Percentiles rank a stretch among this genome's conserved stretches.
Evolutionary conservation across 2,329 filamentous ascomycete species (phyloP).

Genomic region (Mollisiaceae sp.): DNA sequence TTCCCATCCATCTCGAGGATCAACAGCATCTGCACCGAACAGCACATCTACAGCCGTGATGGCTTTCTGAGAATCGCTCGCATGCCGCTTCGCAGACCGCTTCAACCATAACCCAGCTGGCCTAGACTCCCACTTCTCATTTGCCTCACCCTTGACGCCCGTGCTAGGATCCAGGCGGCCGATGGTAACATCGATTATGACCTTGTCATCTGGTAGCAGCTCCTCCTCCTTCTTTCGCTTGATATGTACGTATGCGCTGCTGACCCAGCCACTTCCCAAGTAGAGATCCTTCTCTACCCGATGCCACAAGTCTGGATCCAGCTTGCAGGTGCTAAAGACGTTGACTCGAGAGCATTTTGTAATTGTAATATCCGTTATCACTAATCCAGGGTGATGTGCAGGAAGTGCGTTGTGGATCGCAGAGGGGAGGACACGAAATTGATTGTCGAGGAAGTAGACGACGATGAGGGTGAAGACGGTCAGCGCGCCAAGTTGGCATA

Average conservation of each 20-base stretch:
- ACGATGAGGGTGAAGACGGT: constrained; percentile 58
- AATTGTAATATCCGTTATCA: constrained; percentile 73
- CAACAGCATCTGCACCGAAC: constrained; percentile 78
- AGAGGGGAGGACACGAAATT: constrained; percentile 70
- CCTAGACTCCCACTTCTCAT: constrained; percentile 69
- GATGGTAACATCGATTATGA: constrained; percentile 69
- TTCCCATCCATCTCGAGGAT: constrained; percentile 85
- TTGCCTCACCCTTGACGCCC: constrained; percentile 55
- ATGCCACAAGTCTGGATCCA: constrained; percentile 65
- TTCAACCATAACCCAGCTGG: constrained; percentile 73
- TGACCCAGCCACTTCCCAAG: constrained; percentile 66
- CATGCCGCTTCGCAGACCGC: constrained; percentile 51
- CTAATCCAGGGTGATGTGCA: constrained; percentile 68
- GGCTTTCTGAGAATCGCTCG: constrained; percentile 50
- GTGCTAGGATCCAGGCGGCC: constrained; percentile 63
- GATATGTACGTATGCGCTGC: constrained; percentile 70
- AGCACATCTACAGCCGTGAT: constrained; percentile 73
- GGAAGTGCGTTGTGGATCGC: constrained; percentile 72
- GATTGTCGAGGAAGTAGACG: constrained; percentile 69
- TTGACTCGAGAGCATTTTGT: constrained; percentile 68
- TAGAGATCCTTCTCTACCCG: constrained; percentile 75
- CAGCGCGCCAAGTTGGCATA: constrained; percentile 40
- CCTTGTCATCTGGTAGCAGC: constrained; percentile 61
- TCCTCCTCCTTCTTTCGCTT: constrained; percentile 74
- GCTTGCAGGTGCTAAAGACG: constrained; percentile 61